phyloP scores from a whole-genome alignment of 1,139 yeast genomes.

The Entelexis sorbosivorans region DNA sequence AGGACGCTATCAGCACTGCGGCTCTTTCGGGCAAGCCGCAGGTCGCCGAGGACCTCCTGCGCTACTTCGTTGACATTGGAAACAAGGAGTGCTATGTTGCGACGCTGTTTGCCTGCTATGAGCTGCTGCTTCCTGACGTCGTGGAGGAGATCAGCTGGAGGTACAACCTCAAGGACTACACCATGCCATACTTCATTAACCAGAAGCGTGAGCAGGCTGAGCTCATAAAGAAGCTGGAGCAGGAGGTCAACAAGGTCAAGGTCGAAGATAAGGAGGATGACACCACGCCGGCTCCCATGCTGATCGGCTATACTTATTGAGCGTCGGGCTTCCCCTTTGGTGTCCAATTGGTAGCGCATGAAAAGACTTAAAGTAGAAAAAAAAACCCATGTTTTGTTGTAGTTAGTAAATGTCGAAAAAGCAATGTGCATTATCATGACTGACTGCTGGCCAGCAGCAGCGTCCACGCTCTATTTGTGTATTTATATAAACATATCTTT shows the following conservation, averaged over 20 bases:
- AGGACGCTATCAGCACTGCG: slow-evolving; percentile 87
- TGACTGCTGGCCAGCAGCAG: neutral
- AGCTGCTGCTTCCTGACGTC: slow-evolving; percentile 65
- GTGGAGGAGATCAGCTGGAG: slow-evolving; percentile 89
- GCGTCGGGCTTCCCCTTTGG: no score
- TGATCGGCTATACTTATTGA: slow-evolving; percentile 25
- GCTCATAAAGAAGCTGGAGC: slow-evolving; percentile 52
- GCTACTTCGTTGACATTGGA: slow-evolving; percentile 93
- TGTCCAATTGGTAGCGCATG: no score
- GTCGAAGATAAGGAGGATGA: slow-evolving; percentile 44
- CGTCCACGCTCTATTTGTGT: neutral
- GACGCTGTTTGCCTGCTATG: slow-evolving; percentile 75
- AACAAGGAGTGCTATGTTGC: slow-evolving; percentile 94
- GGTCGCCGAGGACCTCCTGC: slow-evolving; percentile 77
- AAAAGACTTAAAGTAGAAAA: neutral
- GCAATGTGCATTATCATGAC: neutral
- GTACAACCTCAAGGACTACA: slow-evolving; percentile 65
- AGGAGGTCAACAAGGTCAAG: slow-evolving; percentile 59
- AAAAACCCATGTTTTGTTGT: neutral
- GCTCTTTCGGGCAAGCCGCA: slow-evolving; percentile 68
- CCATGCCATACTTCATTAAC: slow-evolving; percentile 87
- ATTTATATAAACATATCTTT: neutral
- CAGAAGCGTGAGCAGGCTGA: slow-evolving; percentile 62
- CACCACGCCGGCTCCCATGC: slow-evolving; percentile 26
- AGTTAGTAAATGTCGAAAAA: neutral